These are phyloP conservation scores for Neurospora pannonica DNA, from an alignment of 495 filamentous ascomycete species.

Conservation along the genomic window DNA sequence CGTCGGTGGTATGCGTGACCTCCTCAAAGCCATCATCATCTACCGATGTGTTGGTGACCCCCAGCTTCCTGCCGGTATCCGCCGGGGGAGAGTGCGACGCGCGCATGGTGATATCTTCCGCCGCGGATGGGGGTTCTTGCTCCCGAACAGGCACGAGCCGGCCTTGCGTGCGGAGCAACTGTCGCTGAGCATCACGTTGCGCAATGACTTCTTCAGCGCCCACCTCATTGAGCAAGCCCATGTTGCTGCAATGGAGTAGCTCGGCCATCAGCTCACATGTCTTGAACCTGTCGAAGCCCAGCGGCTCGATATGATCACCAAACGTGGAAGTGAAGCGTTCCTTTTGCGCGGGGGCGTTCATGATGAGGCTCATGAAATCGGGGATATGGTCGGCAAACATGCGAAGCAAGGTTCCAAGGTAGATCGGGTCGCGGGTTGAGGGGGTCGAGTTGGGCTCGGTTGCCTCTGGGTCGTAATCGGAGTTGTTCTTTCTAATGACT, in stretches of 20 bases:
- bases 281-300: constrained; percentile 98
- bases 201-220: constrained; percentile 84
- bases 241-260: constrained; percentile 95
- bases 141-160: constrained; percentile 28
- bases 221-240: constrained; percentile 88
- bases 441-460: constrained; percentile 67
- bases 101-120: constrained; percentile 36
- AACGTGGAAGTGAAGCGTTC: constrained; percentile 55
- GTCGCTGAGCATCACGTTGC: constrained; percentile 71
- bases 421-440: constrained; percentile 87
- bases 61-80: constrained; percentile 48
- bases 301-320: constrained; percentile 81
- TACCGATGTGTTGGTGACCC: constrained; percentile 58
- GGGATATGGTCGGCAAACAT: constrained; percentile 88
- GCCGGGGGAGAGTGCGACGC: constrained; percentile 36
- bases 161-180: constrained; percentile 64
- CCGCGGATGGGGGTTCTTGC: constrained; percentile 26
- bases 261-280: constrained; percentile 99
- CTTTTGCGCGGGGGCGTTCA: constrained; percentile 50
- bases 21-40: constrained; percentile 97
- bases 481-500: constrained; percentile 98
- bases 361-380: constrained; percentile 86
- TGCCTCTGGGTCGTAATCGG: constrained; percentile 93
- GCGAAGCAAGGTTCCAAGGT: constrained; percentile 85
- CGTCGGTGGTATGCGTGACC: constrained; percentile 62